These are phyloP conservation scores for Candida cerambycidarum DNA, from an alignment of 805 yeast species.

Conservation along the genomic window DNA sequence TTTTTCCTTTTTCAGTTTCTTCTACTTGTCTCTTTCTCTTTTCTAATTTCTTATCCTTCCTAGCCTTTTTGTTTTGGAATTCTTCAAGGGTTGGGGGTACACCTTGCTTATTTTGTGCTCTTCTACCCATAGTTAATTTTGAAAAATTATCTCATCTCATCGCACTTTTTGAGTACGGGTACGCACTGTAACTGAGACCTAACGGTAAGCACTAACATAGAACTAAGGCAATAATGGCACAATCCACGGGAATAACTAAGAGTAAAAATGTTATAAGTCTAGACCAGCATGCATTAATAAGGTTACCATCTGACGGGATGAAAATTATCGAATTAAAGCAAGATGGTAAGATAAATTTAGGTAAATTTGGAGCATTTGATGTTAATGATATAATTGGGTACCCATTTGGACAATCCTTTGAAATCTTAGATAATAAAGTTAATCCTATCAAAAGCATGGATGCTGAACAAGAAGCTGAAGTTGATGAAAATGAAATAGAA, in stretches of 20 bases:
- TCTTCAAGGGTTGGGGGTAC: conserved; percentile 90
- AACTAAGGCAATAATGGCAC: background rate
- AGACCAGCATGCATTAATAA: conserved; percentile 59
- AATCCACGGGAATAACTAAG: background rate
- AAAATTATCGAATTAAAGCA: conserved; percentile 68
- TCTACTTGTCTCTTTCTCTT: conserved; percentile 21
- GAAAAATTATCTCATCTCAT: conserved; percentile 12
- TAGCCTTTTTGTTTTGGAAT: conserved; percentile 48
- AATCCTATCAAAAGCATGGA: conserved; percentile 47
- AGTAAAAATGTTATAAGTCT: conserved; percentile 19
- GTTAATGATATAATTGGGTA: conserved; percentile 75
- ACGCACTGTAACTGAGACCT: too few species aligned
- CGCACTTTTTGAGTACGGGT: conserved; percentile 7
- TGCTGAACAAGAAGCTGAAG: conserved; percentile 33
- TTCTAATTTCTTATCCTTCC: conserved; percentile 36
- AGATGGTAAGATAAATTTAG: conserved; percentile 66
- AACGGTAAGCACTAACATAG: conserved; percentile 1
- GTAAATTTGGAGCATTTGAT: conserved; percentile 87
- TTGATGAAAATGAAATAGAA: conserved; percentile 29
- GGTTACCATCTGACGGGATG: conserved; percentile 78
- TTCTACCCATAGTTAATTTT: conserved; percentile 71
- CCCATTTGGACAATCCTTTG: conserved; percentile 88
- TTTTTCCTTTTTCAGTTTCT: conserved; percentile 12
- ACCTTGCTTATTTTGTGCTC: conserved; percentile 89
- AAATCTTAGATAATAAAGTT: conserved; percentile 56